Evolutionary conservation across 1,284 basidiomycete species (phyloP).

Genomic region (Stereum hirsutum): DNA sequence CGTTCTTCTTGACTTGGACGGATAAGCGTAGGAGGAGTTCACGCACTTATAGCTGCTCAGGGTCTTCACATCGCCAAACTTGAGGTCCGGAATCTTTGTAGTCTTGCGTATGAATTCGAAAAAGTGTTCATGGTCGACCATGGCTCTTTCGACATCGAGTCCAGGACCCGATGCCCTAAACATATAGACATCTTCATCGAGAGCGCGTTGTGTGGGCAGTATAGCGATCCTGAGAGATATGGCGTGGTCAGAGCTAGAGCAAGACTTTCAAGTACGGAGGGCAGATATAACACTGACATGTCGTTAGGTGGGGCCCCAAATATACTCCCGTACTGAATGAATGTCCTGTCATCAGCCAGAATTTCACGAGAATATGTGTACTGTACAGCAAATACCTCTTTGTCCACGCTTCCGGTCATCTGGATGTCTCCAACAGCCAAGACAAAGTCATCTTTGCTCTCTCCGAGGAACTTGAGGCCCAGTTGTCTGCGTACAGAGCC

Average conservation of each 20-base stretch:
- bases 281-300: constrained; percentile 4
- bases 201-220: constrained; percentile 3
- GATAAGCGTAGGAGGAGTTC: background rate
- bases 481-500: background rate
- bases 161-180: constrained; percentile 12
- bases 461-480: constrained; percentile 20
- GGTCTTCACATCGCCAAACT: constrained; percentile 11
- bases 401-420: constrained; percentile 16
- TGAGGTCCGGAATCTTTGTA: constrained; percentile 6
- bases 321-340: constrained; percentile 20
- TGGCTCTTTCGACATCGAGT: constrained; percentile 13
- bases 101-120: constrained; percentile 1
- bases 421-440: constrained; percentile 22
- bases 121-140: constrained; percentile 10
- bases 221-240: background rate
- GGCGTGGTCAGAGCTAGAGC: background rate
- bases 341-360: background rate
- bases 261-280: background rate
- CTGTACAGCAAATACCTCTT: constrained; percentile 12
- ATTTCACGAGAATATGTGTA: background rate
- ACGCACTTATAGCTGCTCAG: constrained; percentile 18
- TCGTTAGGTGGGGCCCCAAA: constrained; percentile 16
- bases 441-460: constrained; percentile 18
- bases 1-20: no score
- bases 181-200: constrained; percentile 3